Evolutionary conservation across 192 early-diverging fungal genomes (phyloP).

Genomic region (Linnemannia exigua): DNA sequence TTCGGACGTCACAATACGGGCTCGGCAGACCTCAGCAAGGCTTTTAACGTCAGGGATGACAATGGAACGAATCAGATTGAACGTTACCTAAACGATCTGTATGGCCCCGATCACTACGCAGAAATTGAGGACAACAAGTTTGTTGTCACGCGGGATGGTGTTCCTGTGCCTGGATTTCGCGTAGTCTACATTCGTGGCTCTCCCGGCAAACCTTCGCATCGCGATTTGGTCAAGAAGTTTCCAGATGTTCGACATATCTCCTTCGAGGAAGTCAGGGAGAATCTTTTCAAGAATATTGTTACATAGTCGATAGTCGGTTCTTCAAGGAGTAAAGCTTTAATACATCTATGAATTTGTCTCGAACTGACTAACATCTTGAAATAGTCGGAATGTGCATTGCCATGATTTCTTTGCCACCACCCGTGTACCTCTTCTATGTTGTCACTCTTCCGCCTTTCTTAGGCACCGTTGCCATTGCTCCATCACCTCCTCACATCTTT

Average conservation of each 20-base stretch:
- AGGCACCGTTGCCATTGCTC: too few species aligned
- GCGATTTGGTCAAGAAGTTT: conserved; percentile 18
- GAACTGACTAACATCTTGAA: too few species aligned
- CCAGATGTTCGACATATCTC: conserved; percentile 40
- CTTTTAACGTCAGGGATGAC: too few species aligned
- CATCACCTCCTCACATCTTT: too few species aligned
- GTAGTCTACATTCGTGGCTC: conserved; percentile 52
- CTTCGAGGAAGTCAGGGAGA: conserved; percentile 46
- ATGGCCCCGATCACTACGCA: conserved; percentile 39
- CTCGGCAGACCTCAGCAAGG: conserved; percentile 34
- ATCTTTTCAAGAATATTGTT: conserved; percentile 41
- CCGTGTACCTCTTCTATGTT: too few species aligned
- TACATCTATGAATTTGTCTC: too few species aligned
- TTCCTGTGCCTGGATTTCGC: conserved; percentile 22
- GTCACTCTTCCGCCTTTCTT: too few species aligned
- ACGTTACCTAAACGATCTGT: conserved; percentile 40
- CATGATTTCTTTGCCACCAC: too few species aligned
- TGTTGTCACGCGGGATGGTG: conserved; percentile 36
- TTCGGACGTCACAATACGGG: conserved; percentile 45
- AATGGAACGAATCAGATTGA: too few species aligned
- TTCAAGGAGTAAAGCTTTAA: too few species aligned
- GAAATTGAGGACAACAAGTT: conserved; percentile 35
- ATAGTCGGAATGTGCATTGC: too few species aligned
- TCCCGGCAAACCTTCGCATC: conserved; percentile 28
- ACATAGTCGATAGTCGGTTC: background rate